These are phyloP conservation scores for Peronospora destructor DNA, from an alignment of 352 stramenopile genomes.

Conservation along the genomic window DNA sequence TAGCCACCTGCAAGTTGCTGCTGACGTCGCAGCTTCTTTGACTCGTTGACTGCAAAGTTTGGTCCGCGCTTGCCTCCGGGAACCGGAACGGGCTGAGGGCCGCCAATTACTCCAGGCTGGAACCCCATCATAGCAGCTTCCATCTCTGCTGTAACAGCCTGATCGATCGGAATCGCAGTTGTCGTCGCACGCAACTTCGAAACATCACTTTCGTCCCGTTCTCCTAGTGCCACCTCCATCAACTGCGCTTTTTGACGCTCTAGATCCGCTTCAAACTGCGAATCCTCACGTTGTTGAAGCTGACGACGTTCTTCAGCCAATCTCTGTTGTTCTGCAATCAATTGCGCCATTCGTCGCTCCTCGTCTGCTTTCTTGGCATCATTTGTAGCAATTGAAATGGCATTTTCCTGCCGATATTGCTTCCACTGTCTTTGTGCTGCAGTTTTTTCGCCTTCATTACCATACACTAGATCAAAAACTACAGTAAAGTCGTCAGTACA, in stretches of 20 bases:
- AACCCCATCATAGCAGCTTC: slow-evolving; percentile 86
- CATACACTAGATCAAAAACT: slow-evolving; percentile 85
- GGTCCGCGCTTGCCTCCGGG: slow-evolving; percentile 72
- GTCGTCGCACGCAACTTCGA: slow-evolving; percentile 65
- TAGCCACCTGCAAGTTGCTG: slow-evolving; percentile 78
- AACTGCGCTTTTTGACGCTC: slow-evolving; percentile 77
- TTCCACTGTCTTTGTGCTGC: slow-evolving; percentile 81
- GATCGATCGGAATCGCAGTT: slow-evolving; percentile 78
- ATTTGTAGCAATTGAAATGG: slow-evolving; percentile 77
- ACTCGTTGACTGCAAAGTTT: slow-evolving; percentile 72
- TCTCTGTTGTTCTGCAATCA: slow-evolving; percentile 78
- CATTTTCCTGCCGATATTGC: slow-evolving; percentile 76
- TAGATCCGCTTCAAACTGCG: slow-evolving; percentile 74
- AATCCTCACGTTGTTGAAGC: slow-evolving; percentile 74
- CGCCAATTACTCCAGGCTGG: slow-evolving; percentile 63
- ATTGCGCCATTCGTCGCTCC: slow-evolving; percentile 76
- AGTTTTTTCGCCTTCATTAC: slow-evolving; percentile 61
- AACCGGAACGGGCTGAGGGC: slow-evolving; percentile 68
- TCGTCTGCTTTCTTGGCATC: slow-evolving; percentile 83
- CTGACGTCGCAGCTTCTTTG: slow-evolving; percentile 69
- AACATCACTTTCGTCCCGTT: slow-evolving; percentile 76
- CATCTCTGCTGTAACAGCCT: slow-evolving; percentile 83
- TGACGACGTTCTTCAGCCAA: slow-evolving; percentile 66
- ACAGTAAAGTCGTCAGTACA: slow-evolving; percentile 10
- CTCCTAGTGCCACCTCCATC: slow-evolving; percentile 79